Evolutionary conservation across 2,329 filamentous ascomycete species (phyloP).

Genomic region (Macrophomina phaseolina): DNA sequence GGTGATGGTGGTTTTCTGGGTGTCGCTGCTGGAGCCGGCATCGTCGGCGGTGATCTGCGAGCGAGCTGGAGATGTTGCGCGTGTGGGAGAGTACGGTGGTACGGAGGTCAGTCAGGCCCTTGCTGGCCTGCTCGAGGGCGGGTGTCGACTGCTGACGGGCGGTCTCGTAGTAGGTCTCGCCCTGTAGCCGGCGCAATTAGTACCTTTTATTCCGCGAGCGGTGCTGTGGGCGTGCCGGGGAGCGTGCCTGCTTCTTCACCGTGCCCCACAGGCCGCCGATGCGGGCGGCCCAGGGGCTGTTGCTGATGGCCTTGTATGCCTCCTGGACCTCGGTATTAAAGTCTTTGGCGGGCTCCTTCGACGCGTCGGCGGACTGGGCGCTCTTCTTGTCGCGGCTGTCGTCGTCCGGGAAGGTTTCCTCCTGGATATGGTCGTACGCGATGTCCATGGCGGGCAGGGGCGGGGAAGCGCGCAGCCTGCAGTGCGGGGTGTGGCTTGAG

Average conservation of each 20-base stretch:
- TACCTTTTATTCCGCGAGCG: not conserved
- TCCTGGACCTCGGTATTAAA: slow-evolving; percentile 91
- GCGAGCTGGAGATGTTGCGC: slow-evolving; percentile 61
- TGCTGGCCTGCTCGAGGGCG: slow-evolving; percentile 79
- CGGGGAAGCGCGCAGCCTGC: slow-evolving; percentile 18
- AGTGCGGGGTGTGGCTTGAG: not conserved
- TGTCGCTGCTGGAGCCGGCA: slow-evolving; percentile 32
- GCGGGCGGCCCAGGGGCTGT: slow-evolving; percentile 86
- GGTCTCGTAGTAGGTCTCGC: slow-evolving; percentile 86
- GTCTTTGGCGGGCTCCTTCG: slow-evolving; percentile 44
- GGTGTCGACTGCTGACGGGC: slow-evolving; percentile 80
- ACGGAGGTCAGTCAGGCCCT: slow-evolving; percentile 70
- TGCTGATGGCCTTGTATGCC: slow-evolving; percentile 91
- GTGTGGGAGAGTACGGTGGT: slow-evolving; percentile 70
- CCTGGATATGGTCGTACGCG: slow-evolving; percentile 95
- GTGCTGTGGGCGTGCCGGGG: slow-evolving; percentile 22
- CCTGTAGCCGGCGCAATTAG: slow-evolving; percentile 52
- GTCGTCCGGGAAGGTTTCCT: slow-evolving; percentile 68
- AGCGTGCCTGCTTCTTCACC: slow-evolving; percentile 85
- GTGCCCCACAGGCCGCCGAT: slow-evolving; percentile 88
- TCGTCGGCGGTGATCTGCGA: slow-evolving; percentile 30
- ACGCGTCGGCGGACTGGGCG: slow-evolving; percentile 33
- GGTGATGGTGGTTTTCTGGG: slow-evolving; percentile 30
- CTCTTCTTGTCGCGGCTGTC: slow-evolving; percentile 54
- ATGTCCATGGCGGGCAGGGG: slow-evolving; percentile 73